Evolutionary conservation across 2,329 filamentous ascomycete genomes (phyloP).

Genomic region (Podosphaera fusca): DNA sequence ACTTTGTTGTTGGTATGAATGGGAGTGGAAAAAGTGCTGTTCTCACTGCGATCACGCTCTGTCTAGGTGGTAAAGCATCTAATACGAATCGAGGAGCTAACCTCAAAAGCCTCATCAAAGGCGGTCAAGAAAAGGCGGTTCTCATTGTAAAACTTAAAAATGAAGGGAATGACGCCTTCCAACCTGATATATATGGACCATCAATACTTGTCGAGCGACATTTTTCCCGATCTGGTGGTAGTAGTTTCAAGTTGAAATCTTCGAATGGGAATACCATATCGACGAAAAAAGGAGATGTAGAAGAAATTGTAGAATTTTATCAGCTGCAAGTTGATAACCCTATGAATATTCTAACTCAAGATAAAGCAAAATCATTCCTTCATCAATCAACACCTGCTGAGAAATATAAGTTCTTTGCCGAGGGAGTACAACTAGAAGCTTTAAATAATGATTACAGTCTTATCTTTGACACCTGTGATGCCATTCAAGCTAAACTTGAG

Average conservation of each 20-base stretch:
- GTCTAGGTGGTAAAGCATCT: constrained; percentile 82
- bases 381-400: constrained; percentile 59
- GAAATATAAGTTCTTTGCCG: constrained; percentile 93
- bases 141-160: constrained; percentile 82
- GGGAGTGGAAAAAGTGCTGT: constrained; percentile 95
- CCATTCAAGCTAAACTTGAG: constrained; percentile 39
- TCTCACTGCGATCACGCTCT: constrained; percentile 76
- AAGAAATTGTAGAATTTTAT: constrained; percentile 84
- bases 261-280: constrained; percentile 48
- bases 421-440: constrained; percentile 80
- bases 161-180: constrained; percentile 61
- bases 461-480: constrained; percentile 56
- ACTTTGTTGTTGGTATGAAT: constrained; percentile 95
- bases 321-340: constrained; percentile 90
- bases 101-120: constrained; percentile 76
- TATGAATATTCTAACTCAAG: constrained; percentile 84
- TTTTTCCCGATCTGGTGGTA: constrained; percentile 52
- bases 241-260: constrained; percentile 72
- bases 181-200: constrained; percentile 58
- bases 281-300: constrained; percentile 64
- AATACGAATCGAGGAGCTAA: constrained; percentile 80
- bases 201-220: constrained; percentile 79
- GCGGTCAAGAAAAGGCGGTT: constrained; percentile 53
- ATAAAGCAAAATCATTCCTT: constrained; percentile 81
- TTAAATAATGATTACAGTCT: constrained; percentile 79